Evolutionary conservation across 352 stramenopile genomes (phyloP).

Genomic region (Phytophthora aleatoria): DNA sequence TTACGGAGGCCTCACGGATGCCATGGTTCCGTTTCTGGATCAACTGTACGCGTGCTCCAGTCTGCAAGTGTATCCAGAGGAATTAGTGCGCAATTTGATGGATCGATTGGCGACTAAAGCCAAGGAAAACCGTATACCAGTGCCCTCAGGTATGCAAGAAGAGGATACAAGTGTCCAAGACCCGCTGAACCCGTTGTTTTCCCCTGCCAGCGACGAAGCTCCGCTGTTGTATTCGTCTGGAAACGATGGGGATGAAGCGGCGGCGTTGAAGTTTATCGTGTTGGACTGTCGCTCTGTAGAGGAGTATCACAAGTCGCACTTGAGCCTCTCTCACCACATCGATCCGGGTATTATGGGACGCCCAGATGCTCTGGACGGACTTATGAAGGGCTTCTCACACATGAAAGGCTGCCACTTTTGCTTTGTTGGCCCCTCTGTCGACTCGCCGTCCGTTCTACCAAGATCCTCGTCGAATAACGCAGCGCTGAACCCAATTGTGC

Average conservation of each 20-base stretch:
- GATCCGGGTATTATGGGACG: conserved; percentile 76
- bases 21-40: conserved; percentile 68
- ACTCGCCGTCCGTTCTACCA: conserved; percentile 21
- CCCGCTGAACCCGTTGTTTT: conserved; percentile 46
- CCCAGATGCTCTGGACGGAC: conserved; percentile 69
- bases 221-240: conserved; percentile 23
- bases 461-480: conserved; percentile 40
- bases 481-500: conserved; percentile 58
- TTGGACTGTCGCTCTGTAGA: conserved; percentile 79
- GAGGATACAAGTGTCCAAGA: conserved; percentile 9
- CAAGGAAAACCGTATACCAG: conserved; percentile 23
- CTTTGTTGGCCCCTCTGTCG: conserved; percentile 75
- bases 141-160: conserved; percentile 11
- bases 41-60: conserved; percentile 78
- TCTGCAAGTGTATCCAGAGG: conserved; percentile 82
- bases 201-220: conserved; percentile 9
- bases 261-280: conserved; percentile 67
- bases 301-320: conserved; percentile 79
- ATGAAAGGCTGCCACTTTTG: conserved; percentile 93
- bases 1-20: conserved; percentile 75
- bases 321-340: conserved; percentile 89
- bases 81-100: conserved; percentile 80
- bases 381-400: conserved; percentile 79
- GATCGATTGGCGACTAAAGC: conserved; percentile 45
- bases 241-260: conserved; percentile 28